Evolutionary conservation across 2,329 filamentous ascomycete species (phyloP), one percentile per base, ranked within the genome.

Genomic region (Colletotrichum sp.): DNA sequence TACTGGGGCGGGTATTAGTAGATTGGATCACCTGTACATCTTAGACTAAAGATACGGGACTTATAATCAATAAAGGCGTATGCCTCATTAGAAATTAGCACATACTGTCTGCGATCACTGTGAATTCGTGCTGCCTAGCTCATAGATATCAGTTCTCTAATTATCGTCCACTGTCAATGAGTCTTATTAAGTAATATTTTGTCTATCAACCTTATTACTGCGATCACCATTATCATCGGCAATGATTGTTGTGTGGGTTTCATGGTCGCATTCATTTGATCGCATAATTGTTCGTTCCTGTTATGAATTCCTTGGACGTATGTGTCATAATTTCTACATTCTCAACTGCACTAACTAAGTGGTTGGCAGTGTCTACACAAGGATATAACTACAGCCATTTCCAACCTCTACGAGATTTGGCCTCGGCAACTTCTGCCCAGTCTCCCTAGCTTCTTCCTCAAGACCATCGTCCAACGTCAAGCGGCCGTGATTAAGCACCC

Each of bases 1-100:
- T 49, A 29, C 22, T 13, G 25, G 57, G 36, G 25, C 19, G 36
- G 72, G 36, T 68, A 59, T 67, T 44, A 39, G 44, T 62, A 75
- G 69, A 72, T 62, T 75, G 72, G 72, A 75, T 49, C 29, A 55
- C 66, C 12, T 75, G 69, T 75, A 75, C 49, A 72, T 75, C 64
- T 72, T 75, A 75, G 69, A 67, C 29, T 49, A 49, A 72, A 34
- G 25, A 30, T 57, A 72, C 52, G 62, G 72, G 62, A 52, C 6
- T 67, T 75, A 67, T 63, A 67, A 52, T 32, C 62, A 74, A 72
- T 72, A 44, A 67, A 68, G 30, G 25, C 63, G 36, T 68, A 36
- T 75, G 69, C 69, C 72, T 63, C 70, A 67, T 68, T 15, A 62
- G 29, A 62, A 30, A 32, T 52, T 22, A 62, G 29, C 15, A n/a